A percentile compares a stretch with the other conserved stretches of the same genome.
Evolutionary conservation across 805 yeast species (phyloP).

Genomic region (Priceomyces haplophilus): DNA sequence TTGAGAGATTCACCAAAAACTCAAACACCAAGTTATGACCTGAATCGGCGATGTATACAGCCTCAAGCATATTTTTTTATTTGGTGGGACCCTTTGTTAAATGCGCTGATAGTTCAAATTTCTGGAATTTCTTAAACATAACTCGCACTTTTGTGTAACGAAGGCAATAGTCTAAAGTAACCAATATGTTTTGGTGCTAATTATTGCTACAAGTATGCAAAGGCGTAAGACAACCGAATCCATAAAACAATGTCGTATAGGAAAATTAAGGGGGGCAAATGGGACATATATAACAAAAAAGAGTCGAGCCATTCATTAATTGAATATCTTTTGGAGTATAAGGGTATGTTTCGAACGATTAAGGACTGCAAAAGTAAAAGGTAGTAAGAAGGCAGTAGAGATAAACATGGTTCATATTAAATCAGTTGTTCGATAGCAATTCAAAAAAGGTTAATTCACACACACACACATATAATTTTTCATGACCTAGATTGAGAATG

Average conservation of each 20-base stretch:
- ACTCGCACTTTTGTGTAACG: not conserved
- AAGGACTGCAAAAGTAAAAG: not conserved
- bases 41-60: conserved; percentile 40
- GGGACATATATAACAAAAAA: conserved; percentile 1
- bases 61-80: conserved; percentile 34
- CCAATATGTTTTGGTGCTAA: too few relatives aligned
- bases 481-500: not conserved
- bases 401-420: not conserved
- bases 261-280: conserved; percentile 3
- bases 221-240: too few relatives aligned
- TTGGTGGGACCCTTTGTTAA: too few relatives aligned
- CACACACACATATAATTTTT: conserved; percentile 15
- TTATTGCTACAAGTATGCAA: too few relatives aligned
- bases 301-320: conserved; percentile 17
- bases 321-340: conserved; percentile 15
- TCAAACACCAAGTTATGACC: conserved; percentile 35
- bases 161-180: too few relatives aligned
- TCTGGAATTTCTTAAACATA: not conserved
- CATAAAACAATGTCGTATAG: not conserved
- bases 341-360: conserved; percentile 1
- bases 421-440: conserved; percentile 4
- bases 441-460: conserved; percentile 10
- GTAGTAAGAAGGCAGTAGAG: too few relatives aligned
- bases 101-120: too few relatives aligned
- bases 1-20: conserved; percentile 27